A percentile compares a stretch with the other conserved stretches of the same genome.
These are phyloP conservation scores for Mortierella alpina DNA, from an alignment of 192 early-diverging fungal genomes.

Conservation along the genomic window DNA sequence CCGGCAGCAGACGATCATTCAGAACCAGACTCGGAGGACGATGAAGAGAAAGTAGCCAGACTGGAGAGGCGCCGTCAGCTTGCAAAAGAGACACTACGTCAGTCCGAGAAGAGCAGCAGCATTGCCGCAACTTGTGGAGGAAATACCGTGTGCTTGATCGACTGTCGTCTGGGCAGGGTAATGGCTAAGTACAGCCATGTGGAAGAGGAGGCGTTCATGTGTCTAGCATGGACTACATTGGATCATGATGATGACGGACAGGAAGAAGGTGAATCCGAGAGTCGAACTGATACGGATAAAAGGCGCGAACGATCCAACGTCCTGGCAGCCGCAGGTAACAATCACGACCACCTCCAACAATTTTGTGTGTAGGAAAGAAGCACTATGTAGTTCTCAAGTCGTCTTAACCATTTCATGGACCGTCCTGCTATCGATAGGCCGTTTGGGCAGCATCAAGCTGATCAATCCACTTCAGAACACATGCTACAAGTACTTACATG, in stretches of 20 bases:
- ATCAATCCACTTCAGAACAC: conserved; percentile 56
- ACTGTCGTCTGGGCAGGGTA: conserved; percentile 52
- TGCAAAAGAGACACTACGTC: neutral
- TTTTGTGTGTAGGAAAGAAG: too few species aligned
- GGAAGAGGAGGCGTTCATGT: conserved; percentile 60
- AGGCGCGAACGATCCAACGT: conserved; percentile 33
- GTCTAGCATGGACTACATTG: conserved; percentile 61
- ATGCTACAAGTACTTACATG: conserved; percentile 61
- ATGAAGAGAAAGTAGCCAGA: neutral
- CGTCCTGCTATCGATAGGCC: conserved; percentile 22
- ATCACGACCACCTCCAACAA: neutral
- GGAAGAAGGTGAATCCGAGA: neutral
- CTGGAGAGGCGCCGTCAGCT: neutral
- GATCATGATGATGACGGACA: neutral
- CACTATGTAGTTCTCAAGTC: too few species aligned
- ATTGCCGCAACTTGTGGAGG: conserved; percentile 59
- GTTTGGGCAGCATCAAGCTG: conserved; percentile 62
- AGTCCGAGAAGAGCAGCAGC: conserved; percentile 13
- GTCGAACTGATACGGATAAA: neutral
- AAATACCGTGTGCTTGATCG: conserved; percentile 57
- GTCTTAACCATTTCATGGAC: too few species aligned
- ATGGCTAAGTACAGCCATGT: conserved; percentile 62
- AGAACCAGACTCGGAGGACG: neutral
- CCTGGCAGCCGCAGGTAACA: conserved; percentile 53
- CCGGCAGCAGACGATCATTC: too few species aligned